A percentile compares a stretch with the other conserved stretches of the same genome.
Evolutionary conservation across 208 protist genomes (phyloP).

Genomic region (Phytomonas francai): DNA sequence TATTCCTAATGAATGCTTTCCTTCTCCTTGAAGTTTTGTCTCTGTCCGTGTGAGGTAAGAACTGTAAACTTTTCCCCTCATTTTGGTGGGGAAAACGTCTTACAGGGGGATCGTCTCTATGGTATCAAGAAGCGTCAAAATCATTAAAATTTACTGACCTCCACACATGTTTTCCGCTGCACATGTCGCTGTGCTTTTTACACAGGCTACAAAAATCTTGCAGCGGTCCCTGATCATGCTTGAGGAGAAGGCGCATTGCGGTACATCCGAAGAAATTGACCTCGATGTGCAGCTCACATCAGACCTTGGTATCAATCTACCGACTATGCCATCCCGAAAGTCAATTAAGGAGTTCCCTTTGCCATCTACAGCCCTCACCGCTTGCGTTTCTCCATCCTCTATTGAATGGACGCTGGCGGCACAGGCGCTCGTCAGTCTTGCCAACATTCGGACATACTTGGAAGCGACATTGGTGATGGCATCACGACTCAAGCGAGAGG

Average conservation of each 20-base stretch:
- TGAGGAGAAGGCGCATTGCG: slow-evolving; percentile 4
- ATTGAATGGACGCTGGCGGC: not conserved
- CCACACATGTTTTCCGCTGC: slow-evolving; percentile 18
- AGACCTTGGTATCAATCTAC: not conserved
- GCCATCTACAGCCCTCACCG: not conserved
- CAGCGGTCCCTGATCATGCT: slow-evolving; percentile 11
- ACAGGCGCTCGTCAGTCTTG: not conserved
- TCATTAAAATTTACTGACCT: not conserved
- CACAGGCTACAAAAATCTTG: slow-evolving; percentile 12
- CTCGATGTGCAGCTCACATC: not conserved
- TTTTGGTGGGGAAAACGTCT: not conserved
- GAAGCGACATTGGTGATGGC: slow-evolving; percentile 34
- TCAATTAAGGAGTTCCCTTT: not conserved
- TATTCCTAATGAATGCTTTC: not conserved
- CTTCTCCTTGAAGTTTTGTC: not conserved
- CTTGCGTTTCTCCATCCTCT: not conserved
- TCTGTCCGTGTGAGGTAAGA: not conserved
- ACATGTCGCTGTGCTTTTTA: slow-evolving; percentile 27
- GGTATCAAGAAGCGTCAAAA: not conserved
- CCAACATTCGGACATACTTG: slow-evolving; percentile 29
- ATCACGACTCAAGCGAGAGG: slow-evolving; percentile 21
- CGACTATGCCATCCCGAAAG: not conserved
- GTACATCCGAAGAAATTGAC: not conserved
- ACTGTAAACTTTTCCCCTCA: not conserved
- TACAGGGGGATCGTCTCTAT: not conserved